These are phyloP conservation scores for Plasmodium yoelii DNA, from an alignment of 169 alveolate genomes.

Conservation along the genomic window DNA sequence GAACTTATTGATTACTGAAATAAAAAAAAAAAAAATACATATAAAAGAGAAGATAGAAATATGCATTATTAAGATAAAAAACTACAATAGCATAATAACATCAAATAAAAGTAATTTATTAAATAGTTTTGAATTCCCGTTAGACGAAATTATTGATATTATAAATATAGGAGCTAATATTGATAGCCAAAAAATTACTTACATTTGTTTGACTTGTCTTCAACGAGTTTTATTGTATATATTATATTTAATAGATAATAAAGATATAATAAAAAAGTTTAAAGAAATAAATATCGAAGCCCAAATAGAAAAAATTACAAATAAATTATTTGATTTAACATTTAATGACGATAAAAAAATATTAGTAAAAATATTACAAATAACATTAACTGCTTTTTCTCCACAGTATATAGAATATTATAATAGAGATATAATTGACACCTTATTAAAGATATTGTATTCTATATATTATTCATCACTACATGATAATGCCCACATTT, in stretches of 20 bases:
- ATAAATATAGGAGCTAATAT: slow-evolving; percentile 30
- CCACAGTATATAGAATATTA: slow-evolving; percentile 47
- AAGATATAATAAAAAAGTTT: slow-evolving; percentile 33
- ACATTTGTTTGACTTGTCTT: slow-evolving; percentile 23
- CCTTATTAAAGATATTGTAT: slow-evolving; percentile 49
- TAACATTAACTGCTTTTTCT: slow-evolving; percentile 62
- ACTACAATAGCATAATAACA: slow-evolving; percentile 56
- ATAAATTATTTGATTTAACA: slow-evolving; percentile 62
- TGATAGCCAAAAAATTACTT: slow-evolving; percentile 36
- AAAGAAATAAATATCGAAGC: slow-evolving; percentile 40
- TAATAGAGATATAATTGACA: slow-evolving; percentile 50
- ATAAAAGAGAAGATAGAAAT: slow-evolving; percentile 70
- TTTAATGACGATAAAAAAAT: slow-evolving; percentile 51
- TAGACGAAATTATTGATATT: slow-evolving; percentile 59
- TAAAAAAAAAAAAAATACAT: slow-evolving; percentile 49
- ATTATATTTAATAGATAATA: slow-evolving; percentile 62
- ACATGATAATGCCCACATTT: slow-evolving; percentile 44
- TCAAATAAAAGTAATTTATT: slow-evolving; percentile 37
- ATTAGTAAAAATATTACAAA: slow-evolving; percentile 64
- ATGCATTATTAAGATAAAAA: slow-evolving; percentile 36
- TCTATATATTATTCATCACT: slow-evolving; percentile 67
- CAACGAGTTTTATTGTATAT: slow-evolving; percentile 47
- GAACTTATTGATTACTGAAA: slow-evolving; percentile 34
- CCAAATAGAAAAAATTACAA: slow-evolving; percentile 60
- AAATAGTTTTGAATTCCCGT: slow-evolving; percentile 56